phyloP scores from a whole-genome alignment of 306 rosid species.

The Ormosia semicastrata region DNA sequence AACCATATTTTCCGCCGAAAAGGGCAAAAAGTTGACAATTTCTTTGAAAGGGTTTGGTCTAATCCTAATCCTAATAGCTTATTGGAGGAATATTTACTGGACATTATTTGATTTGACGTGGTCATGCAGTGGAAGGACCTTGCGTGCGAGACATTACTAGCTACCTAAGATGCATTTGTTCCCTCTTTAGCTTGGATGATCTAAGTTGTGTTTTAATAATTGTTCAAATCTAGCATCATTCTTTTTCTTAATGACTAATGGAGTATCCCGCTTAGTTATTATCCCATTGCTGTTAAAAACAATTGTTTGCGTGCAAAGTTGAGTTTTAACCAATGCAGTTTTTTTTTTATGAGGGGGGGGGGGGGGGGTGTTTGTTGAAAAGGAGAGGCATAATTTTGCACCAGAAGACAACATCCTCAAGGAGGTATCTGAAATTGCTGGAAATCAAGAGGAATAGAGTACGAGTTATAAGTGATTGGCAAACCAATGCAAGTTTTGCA shows the following conservation, averaged over 20 bases:
- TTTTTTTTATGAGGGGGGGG: too few species aligned
- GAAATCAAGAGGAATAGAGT: not conserved
- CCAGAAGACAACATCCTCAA: not conserved
- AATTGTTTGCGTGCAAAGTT: not conserved
- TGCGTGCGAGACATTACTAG: constrained; percentile 5
- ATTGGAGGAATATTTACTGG: not conserved
- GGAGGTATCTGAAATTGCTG: not conserved
- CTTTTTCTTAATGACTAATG: not conserved
- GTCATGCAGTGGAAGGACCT: not conserved
- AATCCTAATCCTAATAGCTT: not conserved
- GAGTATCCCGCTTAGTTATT: not conserved
- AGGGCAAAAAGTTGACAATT: not conserved
- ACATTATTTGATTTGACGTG: constrained; percentile 19
- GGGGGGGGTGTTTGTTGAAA: too few species aligned
- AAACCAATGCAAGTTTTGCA: not conserved
- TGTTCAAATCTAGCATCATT: not conserved
- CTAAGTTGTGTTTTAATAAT: not conserved
- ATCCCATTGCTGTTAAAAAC: not conserved
- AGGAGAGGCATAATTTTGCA: not conserved
- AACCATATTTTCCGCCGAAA: not conserved
- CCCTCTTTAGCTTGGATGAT: not conserved
- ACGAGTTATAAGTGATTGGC: not conserved
- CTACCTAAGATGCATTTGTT: not conserved
- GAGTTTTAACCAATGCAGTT: not conserved
- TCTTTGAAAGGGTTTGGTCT: not conserved